Base-by-base conservation (phyloP, 768 basidiomycete species). In the Serendipita vermifera region DNA sequence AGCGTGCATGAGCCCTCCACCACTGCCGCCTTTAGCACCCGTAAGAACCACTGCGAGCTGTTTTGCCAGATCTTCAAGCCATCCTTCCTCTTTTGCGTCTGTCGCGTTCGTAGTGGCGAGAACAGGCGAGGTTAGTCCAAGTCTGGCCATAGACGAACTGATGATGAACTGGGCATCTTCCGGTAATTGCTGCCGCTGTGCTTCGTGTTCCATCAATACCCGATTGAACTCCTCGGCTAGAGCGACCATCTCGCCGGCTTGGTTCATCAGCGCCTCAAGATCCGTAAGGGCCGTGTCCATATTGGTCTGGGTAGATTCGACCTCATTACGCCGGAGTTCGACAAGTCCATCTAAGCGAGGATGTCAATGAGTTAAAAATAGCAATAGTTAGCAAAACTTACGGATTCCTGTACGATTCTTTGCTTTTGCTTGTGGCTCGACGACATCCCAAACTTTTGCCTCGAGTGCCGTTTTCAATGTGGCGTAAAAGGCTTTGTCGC, bases 171-270 rank as follows among this genome's bases (percentile, higher is more conserved):
- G 87, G 11, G 83, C 86, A 62, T 86, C 86, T 65, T 91, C 86
- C 53, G 26, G 65, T 57, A 13, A 63, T 58, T 5, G 68, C 36
- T 26, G 59, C 58, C 33, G 64, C 26, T 43, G 55, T 35, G 59
- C 61, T 38, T 64, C 65, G 7, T 71, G 65, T 0, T 77, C 76
- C 5, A 83, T 82, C 24, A 96, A 74, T 59, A 80, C 86, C 57
- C 87, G 80, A 64, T 89, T 92, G 59, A 98, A 77, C 33, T 93
- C 85, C 54, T 82, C 83, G 2, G 94, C 92, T 22, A 97, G 75
- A 29, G 78, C 78, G 57, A 93, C 92, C 82, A 98, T 94, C 62
- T 93, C 90, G 60, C 81, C 84, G 1, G 92, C 91, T 65, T 93
- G 87, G 46, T 83, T 73, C 85, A 87, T 92, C 41, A 98, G 70